Conservation (phyloP, 1,284 basidiomycete species). For the Boletus smithii region DNA sequence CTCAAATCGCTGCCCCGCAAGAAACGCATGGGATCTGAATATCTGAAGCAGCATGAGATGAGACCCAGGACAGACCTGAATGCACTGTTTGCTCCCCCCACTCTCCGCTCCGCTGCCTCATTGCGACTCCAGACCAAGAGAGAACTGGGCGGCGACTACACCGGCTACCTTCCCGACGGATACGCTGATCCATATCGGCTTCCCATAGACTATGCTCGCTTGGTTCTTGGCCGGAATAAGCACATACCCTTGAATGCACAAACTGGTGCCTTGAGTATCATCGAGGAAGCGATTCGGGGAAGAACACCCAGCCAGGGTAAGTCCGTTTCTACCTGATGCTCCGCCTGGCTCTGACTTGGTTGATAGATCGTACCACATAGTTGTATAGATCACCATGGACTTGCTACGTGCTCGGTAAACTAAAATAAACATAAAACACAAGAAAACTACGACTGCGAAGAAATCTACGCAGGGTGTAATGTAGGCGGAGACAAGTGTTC, state of each 20-base stretch:
- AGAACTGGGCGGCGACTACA: conserved; percentile 52
- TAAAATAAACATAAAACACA: conserved; percentile 37
- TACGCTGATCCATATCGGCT: conserved; percentile 17
- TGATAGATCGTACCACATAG: conserved; percentile 7
- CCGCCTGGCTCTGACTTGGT: neutral
- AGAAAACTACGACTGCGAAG: conserved; percentile 14
- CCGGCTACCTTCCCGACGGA: conserved; percentile 37
- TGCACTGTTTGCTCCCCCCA: conserved; percentile 21
- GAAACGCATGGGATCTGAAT: conserved; percentile 2
- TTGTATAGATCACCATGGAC: conserved; percentile 9
- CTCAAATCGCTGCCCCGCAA: conserved; percentile 2
- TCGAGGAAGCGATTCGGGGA: conserved; percentile 23
- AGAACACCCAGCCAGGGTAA: conserved; percentile 13
- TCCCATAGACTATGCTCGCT: conserved; percentile 41
- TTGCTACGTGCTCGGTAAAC: conserved; percentile 2
- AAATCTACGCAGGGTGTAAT: conserved; percentile 11
- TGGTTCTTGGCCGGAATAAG: conserved; percentile 43
- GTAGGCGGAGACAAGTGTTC: conserved; percentile 11
- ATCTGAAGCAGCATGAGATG: conserved; percentile 19
- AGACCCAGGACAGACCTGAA: conserved; percentile 27
- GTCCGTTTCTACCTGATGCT: neutral
- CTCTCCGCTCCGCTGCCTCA: conserved; percentile 3
- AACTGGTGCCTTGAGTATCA: conserved; percentile 31
- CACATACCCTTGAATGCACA: conserved; percentile 39
- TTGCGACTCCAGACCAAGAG: conserved; percentile 27